These are phyloP conservation scores for Gonapodya prolifera DNA, from an alignment of 192 early-diverging fungal genomes.

Conservation along the genomic window DNA sequence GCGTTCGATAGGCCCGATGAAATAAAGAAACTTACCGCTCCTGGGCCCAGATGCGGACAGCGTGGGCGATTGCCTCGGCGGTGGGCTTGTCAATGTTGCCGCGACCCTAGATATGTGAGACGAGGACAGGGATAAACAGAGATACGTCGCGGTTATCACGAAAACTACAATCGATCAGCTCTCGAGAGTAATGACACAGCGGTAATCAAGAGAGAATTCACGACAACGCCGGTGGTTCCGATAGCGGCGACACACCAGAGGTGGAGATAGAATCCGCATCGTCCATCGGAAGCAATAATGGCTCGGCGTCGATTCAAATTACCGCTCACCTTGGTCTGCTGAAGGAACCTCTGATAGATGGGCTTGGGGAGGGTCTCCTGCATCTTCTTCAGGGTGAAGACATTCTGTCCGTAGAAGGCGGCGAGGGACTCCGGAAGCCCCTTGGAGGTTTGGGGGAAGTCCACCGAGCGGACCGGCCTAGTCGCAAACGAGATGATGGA, in stretches of 20 bases:
- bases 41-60: conserved; percentile 96
- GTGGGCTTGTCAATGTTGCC: conserved; percentile 81
- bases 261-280: no score
- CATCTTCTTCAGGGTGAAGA: conserved; percentile 87
- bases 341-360: conserved; percentile 78
- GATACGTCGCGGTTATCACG: no score
- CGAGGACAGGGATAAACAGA: no score
- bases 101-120: conserved; percentile 65
- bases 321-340: conserved; percentile 59
- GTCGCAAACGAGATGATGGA: background rate
- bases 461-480: conserved; percentile 48
- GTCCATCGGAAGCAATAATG: no score
- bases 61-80: conserved; percentile 98
- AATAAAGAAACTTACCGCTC: conserved; percentile 34
- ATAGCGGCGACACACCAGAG: no score
- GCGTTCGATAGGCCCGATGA: background rate
- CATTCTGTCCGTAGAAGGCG: conserved; percentile 86
- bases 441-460: conserved; percentile 60
- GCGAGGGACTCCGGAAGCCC: conserved; percentile 67
- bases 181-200: no score
- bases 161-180: no score
- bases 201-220: no score
- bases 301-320: background rate
- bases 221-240: no score
- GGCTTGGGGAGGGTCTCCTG: conserved; percentile 87